phyloP scores from a whole-genome alignment of 768 basidiomycete genomes.

The Dacryopinax primogenitus region DNA sequence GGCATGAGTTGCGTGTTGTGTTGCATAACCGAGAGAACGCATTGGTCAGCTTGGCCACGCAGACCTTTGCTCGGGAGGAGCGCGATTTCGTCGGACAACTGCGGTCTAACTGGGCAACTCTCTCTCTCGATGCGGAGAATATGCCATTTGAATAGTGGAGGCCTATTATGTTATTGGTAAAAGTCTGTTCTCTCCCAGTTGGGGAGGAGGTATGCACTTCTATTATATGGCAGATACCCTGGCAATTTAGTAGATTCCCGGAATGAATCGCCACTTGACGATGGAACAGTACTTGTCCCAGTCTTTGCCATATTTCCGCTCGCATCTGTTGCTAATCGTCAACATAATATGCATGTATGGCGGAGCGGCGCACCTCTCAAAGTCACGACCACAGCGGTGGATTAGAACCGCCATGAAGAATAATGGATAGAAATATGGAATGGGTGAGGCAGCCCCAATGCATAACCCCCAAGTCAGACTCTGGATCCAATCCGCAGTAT shows the following conservation, averaged over 20 bases:
- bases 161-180: not conserved
- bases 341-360: not conserved
- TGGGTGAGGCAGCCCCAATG: slow-evolving; percentile 60
- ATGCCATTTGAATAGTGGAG: slow-evolving; percentile 68
- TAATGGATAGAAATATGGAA: slow-evolving; percentile 92
- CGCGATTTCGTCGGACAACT: slow-evolving; percentile 51
- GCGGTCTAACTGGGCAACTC: slow-evolving; percentile 57
- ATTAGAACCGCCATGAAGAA: slow-evolving; percentile 91
- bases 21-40: slow-evolving; percentile 83
- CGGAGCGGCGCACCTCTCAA: slow-evolving; percentile 57
- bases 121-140: slow-evolving; percentile 53
- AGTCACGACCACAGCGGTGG: slow-evolving; percentile 86
- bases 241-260: slow-evolving; percentile 56
- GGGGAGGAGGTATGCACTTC: not conserved
- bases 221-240: slow-evolving; percentile 2
- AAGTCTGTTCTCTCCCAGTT: not conserved
- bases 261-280: slow-evolving; percentile 85
- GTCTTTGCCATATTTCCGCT: slow-evolving; percentile 84
- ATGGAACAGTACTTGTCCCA: slow-evolving; percentile 82
- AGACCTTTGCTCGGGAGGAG: slow-evolving; percentile 63
- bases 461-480: slow-evolving; percentile 72
- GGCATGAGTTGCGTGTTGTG: slow-evolving; percentile 90
- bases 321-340: slow-evolving; percentile 39
- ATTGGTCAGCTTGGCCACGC: slow-evolving; percentile 57
- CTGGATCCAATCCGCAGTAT: slow-evolving; percentile 86